phyloP scores from a whole-genome alignment of 2,329 filamentous ascomycete species.

The Aureobasidium uvarum region DNA sequence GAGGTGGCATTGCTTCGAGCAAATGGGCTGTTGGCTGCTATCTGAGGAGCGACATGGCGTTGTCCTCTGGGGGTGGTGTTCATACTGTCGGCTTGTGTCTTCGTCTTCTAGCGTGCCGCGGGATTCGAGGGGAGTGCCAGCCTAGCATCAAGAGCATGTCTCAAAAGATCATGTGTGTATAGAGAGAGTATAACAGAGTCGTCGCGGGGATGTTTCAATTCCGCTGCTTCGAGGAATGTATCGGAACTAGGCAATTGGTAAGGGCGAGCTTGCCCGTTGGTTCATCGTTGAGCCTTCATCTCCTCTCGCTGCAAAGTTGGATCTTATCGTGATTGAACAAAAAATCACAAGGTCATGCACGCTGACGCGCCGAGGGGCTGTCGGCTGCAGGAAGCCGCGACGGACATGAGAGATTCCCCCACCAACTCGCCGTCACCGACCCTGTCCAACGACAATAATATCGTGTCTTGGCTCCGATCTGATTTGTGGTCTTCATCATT shows the following conservation, averaged over 20 bases:
- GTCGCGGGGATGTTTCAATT: conserved; percentile 8
- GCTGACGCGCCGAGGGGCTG: conserved; percentile 18
- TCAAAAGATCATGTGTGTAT: conserved; percentile 15
- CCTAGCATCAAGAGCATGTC: conserved; percentile 26
- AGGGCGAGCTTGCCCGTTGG: neutral
- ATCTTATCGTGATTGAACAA: conserved; percentile 3
- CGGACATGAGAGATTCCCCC: neutral
- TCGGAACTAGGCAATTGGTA: neutral
- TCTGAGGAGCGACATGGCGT: conserved; percentile 13
- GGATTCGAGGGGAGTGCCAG: conserved; percentile 30
- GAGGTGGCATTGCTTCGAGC: neutral
- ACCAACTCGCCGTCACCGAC: neutral
- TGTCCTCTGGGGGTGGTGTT: conserved; percentile 12
- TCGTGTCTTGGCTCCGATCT: too few species aligned
- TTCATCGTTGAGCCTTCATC: conserved; percentile 10
- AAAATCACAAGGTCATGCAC: conserved; percentile 13
- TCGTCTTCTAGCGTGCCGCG: conserved; percentile 24
- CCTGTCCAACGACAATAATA: too few species aligned
- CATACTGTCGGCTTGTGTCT: conserved; percentile 1
- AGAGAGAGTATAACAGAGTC: neutral
- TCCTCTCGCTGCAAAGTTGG: neutral
- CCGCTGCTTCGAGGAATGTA: conserved; percentile 18
- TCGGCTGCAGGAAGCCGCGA: conserved; percentile 10
- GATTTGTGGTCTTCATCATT: too few species aligned
- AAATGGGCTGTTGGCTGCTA: conserved; percentile 1